phyloP scores from a whole-genome alignment of 306 rosid species.

The Geum urbanum region DNA sequence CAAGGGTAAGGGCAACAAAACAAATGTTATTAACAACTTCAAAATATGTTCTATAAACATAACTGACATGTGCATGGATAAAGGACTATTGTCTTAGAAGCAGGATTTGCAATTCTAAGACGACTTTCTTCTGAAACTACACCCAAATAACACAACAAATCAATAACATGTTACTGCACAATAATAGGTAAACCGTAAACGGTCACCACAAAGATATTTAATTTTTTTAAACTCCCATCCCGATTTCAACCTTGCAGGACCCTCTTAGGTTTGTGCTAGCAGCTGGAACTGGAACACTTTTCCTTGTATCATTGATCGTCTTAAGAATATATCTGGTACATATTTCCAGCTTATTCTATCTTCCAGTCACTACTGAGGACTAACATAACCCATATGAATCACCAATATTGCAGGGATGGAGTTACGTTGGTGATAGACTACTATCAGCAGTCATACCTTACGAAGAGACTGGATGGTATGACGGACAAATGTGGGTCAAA shows the following conservation, averaged over 20 bases:
- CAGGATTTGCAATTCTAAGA: not conserved
- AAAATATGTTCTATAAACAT: not conserved
- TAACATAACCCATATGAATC: constrained; percentile 14
- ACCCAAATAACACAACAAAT: not conserved
- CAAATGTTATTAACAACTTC: not conserved
- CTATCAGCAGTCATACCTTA: constrained; percentile 95
- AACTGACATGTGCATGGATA: not conserved
- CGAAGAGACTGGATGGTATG: constrained; percentile 99
- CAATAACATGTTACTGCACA: constrained; percentile 4
- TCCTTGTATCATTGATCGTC: constrained; percentile 77
- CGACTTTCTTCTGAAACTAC: not conserved
- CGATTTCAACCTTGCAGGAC: constrained; percentile 57
- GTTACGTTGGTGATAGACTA: constrained; percentile 95
- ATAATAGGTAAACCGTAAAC: not conserved
- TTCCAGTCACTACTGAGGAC: not conserved
- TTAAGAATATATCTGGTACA: constrained; percentile 85
- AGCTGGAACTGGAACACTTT: constrained; percentile 95
- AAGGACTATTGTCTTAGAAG: not conserved
- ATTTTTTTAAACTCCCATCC: not conserved
- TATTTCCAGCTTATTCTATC: constrained; percentile 7
- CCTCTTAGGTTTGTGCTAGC: constrained; percentile 86
- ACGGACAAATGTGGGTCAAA: constrained; percentile 99
- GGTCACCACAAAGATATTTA: not conserved
- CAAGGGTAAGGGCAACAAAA: constrained; percentile 54
- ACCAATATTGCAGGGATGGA: constrained; percentile 72